These are phyloP conservation scores for Exophiala spinifera DNA, from an alignment of 2,329 filamentous ascomycete genomes.

Conservation along the genomic window DNA sequence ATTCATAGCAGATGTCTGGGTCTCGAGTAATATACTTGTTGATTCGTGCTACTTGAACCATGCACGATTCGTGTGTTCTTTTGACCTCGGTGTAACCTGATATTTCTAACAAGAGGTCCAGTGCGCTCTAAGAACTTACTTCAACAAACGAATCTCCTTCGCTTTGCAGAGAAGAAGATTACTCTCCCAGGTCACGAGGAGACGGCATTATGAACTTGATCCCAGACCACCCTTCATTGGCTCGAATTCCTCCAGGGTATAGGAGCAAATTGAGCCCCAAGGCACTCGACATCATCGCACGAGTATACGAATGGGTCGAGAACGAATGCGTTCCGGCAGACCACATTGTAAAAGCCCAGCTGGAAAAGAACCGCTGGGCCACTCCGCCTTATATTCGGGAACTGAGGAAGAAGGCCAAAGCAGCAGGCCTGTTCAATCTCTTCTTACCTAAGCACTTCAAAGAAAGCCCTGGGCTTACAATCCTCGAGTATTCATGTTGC, in stretches of 20 bases:
- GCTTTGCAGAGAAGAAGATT: too few species aligned
- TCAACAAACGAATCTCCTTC: too few species aligned
- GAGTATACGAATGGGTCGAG: slow-evolving; percentile 82
- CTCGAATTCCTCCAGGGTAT: slow-evolving; percentile 2
- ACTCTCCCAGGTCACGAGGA: not conserved
- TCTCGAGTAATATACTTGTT: too few species aligned
- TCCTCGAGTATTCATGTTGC: slow-evolving; percentile 88
- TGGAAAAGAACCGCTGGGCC: slow-evolving; percentile 70
- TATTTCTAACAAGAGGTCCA: too few species aligned
- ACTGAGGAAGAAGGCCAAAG: slow-evolving; percentile 70
- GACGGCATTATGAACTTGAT: not conserved
- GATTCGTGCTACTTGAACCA: too few species aligned
- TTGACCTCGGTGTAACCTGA: too few species aligned
- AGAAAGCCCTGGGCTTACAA: slow-evolving; percentile 81
- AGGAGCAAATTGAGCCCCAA: slow-evolving; percentile 30
- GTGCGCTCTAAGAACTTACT: too few species aligned
- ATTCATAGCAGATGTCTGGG: too few species aligned
- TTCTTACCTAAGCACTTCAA: slow-evolving; percentile 86
- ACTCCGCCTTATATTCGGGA: slow-evolving; percentile 71
- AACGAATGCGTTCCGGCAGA: slow-evolving; percentile 82
- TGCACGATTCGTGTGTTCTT: too few species aligned
- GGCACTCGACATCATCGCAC: slow-evolving; percentile 43
- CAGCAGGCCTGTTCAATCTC: slow-evolving; percentile 84
- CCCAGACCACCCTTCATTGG: slow-evolving; percentile 5
- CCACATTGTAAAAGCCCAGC: slow-evolving; percentile 67